Base-by-base conservation (phyloP, 1,284 basidiomycete species). In the Anthracocystis panici-leucophaei region DNA sequence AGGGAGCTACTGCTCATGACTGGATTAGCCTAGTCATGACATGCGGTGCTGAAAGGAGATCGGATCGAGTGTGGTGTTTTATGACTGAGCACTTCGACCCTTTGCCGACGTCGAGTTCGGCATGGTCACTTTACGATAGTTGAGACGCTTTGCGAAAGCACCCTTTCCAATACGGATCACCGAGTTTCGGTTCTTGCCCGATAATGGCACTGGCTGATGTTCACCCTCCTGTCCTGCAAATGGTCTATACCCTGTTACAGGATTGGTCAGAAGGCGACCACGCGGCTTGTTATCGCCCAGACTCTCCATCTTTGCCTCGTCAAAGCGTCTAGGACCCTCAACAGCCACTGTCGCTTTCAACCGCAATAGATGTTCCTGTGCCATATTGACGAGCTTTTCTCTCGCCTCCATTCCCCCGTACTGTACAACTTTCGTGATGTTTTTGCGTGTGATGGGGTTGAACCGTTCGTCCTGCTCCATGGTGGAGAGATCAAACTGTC, bases 121-220 rank as follows among this genome's bases (percentile, higher is more conserved):
- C 46, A 74, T 68, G 20, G 61, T 21, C 14, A 62, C 57, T 38
- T 64, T 65, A 49, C 74, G 74, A 31, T 72, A 76, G 62, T 72
- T 66, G 57, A 72, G 70, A 29, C 82, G 66, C 68, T 78, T 81
- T 3, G 82, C 82, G 57, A 81, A 84, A 2, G 67, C 69, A 27
- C 82, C 82, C 64, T 83, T 83, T 23, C 77, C 77, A 25, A 84
- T 68, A 12, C 82, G 78, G 54, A 84, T 70, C 41, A 83, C 82
- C 38, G 77, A 80, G 59, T 82, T 81, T 27, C 77, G 66, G 6
- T 25, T 52, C 55, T 64, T 75, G 40, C 75, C 70, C 18, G 65
- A 65, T 49, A 75, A 53, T 18, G 68, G 73, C 23, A 62, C 52
- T 12, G 73, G 72, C 60, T 68, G 65, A 3, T 58, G 35, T 16